Base-by-base conservation (phyloP, 495 filamentous ascomycete genomes). In the Sordaria brevicollis region DNA sequence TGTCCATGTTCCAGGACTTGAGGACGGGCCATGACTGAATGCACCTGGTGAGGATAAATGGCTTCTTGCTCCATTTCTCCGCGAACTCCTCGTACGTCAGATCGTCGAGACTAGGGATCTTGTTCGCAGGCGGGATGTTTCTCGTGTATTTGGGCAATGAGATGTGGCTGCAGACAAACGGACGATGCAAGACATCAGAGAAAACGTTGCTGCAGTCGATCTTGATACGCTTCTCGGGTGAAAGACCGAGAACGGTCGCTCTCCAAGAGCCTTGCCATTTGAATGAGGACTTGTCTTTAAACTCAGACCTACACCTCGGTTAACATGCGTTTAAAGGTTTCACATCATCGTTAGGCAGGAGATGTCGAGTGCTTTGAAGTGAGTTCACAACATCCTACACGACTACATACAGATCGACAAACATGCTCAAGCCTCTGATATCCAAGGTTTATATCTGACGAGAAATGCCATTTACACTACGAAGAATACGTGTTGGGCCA, bases 251-350 rank as follows among this genome's bases (percentile, higher is more conserved):
- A 76, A 88, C 88, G 3, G 94, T 97, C 66, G 88, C 86, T 71
- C 92, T 90, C 95, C 95, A 99, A 57, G 91, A 91, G 33, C 94
- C 92, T 71, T 81, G 86, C 95, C 95, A 99, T 49, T 79, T 77
- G 73, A 91, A 90, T 33, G 83, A 79, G 11, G 74, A 62, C 41
- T 73, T 38, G 4, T 68, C 73, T n/a, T 69, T 67, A 19, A 72
- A 17, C 3, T 73, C 67, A 25, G 76, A 77, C 62, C 79, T 79
- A 49, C 54, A 54, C 29, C 5, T 9, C 66, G 8, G 71, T 76
- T 65, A 77, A 68, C 65, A 69, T 25, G 49, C 25, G 4, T 31
- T 31, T 15, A 21, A 5, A 57, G 25, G 25, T 57, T 13, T 13
- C 8, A 62, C 25, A 7, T 29, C 25, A 5, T 17, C 13, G 13